These are phyloP conservation scores for Strobilomyces confusus DNA, from an alignment of 768 basidiomycete species.

Conservation along the genomic window DNA sequence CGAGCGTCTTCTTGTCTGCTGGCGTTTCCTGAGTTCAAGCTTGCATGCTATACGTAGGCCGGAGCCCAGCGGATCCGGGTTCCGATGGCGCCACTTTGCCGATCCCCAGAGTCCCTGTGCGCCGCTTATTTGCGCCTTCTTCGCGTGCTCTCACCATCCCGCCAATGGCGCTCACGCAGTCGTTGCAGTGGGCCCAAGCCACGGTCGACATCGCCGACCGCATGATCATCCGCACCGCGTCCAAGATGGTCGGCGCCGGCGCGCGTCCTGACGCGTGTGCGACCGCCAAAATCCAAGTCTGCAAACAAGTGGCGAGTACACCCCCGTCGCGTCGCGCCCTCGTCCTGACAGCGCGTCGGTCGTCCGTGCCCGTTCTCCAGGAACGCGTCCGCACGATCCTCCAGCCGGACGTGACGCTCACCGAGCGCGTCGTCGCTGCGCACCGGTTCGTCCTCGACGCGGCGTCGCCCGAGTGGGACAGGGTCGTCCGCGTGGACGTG, in stretches of 20 bases:
- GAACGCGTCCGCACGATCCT: background rate
- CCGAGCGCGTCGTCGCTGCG: background rate
- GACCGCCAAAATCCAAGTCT: background rate
- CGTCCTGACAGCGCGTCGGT: too few relatives aligned
- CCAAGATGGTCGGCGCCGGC: background rate
- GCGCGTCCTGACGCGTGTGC: background rate
- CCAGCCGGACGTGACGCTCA: background rate
- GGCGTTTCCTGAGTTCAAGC: too few relatives aligned
- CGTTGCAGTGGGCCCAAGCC: background rate
- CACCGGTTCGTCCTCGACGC: background rate
- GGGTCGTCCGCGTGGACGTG: background rate
- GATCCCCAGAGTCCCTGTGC: background rate
- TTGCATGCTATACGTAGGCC: too few relatives aligned
- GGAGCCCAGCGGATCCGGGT: too few relatives aligned
- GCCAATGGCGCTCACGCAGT: background rate
- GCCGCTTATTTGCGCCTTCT: background rate
- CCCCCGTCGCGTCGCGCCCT: too few relatives aligned
- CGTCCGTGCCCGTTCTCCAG: background rate
- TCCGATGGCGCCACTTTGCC: background rate
- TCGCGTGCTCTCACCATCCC: too few relatives aligned
- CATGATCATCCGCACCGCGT: background rate
- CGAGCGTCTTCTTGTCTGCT: too few relatives aligned
- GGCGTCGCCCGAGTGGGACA: background rate
- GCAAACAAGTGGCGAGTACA: background rate
- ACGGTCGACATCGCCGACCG: background rate